Percentiles rank a stretch among this genome's conserved stretches.
phyloP scores from a whole-genome alignment of 2,329 filamentous ascomycete species.

The Colletotrichum magnum region DNA sequence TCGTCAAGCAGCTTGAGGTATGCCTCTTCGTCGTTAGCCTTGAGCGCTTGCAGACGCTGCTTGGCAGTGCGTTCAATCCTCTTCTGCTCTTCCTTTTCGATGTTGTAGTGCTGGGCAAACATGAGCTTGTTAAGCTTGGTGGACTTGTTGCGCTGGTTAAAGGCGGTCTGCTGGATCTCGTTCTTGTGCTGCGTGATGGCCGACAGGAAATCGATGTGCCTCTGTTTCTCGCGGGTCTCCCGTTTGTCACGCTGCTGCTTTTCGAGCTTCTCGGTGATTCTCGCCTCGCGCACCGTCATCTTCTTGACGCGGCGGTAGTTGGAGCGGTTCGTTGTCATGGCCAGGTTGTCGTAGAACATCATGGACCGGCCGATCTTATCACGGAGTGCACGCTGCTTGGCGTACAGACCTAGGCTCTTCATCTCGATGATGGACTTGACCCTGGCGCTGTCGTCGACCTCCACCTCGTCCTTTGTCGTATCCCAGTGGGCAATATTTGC shows the following conservation, averaged over 20 bases:
- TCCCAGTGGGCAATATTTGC: slow-evolving; percentile 93
- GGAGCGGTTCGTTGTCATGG: slow-evolving; percentile 95
- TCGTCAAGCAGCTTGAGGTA: slow-evolving; percentile 98
- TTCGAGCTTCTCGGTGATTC: slow-evolving; percentile 98
- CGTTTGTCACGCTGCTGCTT: slow-evolving; percentile 98
- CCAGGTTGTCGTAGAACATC: slow-evolving; percentile 95
- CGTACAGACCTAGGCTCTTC: slow-evolving; percentile 89
- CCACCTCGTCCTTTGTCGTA: slow-evolving; percentile 75
- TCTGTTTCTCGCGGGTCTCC: slow-evolving; percentile 97
- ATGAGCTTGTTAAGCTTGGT: slow-evolving; percentile 92
- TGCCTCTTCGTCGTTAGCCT: slow-evolving; percentile 99
- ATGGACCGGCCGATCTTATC: slow-evolving; percentile 92
- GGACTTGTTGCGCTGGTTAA: slow-evolving; percentile 79
- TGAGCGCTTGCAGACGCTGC: slow-evolving; percentile 98
- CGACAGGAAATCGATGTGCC: slow-evolving; percentile 91
- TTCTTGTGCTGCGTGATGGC: slow-evolving; percentile 86
- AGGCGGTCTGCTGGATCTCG: slow-evolving; percentile 79
- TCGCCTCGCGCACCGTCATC: slow-evolving; percentile 93
- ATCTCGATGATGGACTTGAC: slow-evolving; percentile 94
- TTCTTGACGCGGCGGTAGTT: slow-evolving; percentile 97
- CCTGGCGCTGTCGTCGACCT: slow-evolving; percentile 86
- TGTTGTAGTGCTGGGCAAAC: slow-evolving; percentile 91
- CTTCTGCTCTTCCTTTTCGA: slow-evolving; percentile 99
- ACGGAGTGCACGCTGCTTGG: slow-evolving; percentile 88
- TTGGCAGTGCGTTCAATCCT: slow-evolving; percentile 97